A percentile compares a stretch with the other conserved stretches of the same genome.
These are phyloP conservation scores for Globisporangium heterothallicum DNA, from an alignment of 352 stramenopile genomes.

Conservation along the genomic window DNA sequence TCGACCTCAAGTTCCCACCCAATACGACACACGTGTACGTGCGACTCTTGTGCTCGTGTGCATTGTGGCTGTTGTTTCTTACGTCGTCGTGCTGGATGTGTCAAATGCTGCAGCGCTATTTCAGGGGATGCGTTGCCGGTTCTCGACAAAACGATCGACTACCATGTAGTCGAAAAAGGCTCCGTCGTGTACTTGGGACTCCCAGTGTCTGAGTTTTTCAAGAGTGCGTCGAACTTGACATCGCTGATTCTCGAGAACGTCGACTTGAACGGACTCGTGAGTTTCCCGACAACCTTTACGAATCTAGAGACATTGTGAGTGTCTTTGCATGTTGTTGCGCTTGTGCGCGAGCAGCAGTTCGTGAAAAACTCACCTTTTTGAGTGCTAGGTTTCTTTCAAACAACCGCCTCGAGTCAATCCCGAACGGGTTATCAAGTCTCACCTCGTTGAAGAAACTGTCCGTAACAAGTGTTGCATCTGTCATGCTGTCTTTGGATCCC, in stretches of 20 bases:
- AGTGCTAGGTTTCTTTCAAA: constrained; percentile 18
- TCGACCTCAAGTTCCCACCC: constrained; percentile 24
- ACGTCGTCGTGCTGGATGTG: not conserved
- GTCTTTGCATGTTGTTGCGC: not conserved
- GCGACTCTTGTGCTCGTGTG: not conserved
- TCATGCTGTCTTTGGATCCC: too few relatives aligned
- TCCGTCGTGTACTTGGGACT: constrained; percentile 19
- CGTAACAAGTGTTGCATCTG: constrained; percentile 5
- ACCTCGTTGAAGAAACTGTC: constrained; percentile 16
- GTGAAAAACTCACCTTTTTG: too few relatives aligned
- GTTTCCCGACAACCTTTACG: constrained; percentile 18
- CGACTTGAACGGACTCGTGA: constrained; percentile 22
- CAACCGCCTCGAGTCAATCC: constrained; percentile 12
- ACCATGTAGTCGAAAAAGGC: constrained; percentile 20
- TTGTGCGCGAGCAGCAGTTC: too few relatives aligned
- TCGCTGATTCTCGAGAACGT: constrained; percentile 36
- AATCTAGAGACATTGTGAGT: constrained; percentile 29
- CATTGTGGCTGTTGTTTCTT: not conserved
- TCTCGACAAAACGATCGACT: constrained; percentile 26
- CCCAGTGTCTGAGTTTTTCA: constrained; percentile 12
- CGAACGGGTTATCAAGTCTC: constrained; percentile 15
- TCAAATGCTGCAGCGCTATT: constrained; percentile 13
- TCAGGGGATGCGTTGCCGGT: constrained; percentile 32
- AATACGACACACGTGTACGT: constrained; percentile 26
- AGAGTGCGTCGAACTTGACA: constrained; percentile 22